Conservation (phyloP, 768 basidiomycete genomes). For the Pleurotus pulmonarius region DNA sequence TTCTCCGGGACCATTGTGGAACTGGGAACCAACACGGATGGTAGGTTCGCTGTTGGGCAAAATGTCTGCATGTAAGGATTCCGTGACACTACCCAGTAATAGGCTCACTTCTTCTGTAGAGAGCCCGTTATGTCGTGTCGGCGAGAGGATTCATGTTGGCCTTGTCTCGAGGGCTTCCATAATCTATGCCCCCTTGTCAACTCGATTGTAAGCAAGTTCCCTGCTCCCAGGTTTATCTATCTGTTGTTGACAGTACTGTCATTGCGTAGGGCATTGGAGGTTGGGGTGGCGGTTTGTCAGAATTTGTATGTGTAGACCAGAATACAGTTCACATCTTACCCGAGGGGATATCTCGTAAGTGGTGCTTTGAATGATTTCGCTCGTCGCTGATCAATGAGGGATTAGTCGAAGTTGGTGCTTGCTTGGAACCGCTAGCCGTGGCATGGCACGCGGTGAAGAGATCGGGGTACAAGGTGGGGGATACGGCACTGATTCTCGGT, state of each 20-base stretch:
- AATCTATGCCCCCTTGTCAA: conserved; percentile 30
- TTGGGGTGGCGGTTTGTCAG: conserved; percentile 40
- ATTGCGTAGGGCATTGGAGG: conserved; percentile 30
- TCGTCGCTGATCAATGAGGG: no score
- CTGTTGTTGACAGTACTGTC: background rate
- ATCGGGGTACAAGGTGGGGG: conserved; percentile 31
- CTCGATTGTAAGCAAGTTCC: conserved; percentile 28
- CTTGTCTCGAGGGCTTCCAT: conserved; percentile 26
- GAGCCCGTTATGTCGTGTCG: conserved; percentile 40
- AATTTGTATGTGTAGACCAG: conserved; percentile 34
- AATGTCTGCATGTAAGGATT: conserved; percentile 27
- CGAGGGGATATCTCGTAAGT: conserved; percentile 31
- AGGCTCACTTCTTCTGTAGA: conserved; percentile 17
- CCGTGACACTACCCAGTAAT: conserved; percentile 2
- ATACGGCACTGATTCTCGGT: conserved; percentile 37
- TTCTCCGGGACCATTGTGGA: conserved; percentile 32
- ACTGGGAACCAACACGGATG: conserved; percentile 28
- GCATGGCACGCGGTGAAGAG: conserved; percentile 42
- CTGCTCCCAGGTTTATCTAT: background rate
- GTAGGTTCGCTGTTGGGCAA: conserved; percentile 28
- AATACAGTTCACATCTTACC: conserved; percentile 35
- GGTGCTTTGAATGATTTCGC: background rate
- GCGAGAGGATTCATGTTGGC: conserved; percentile 24
- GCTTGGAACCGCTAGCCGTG: conserved; percentile 44
- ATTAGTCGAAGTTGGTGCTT: conserved; percentile 43